These are phyloP conservation scores for Solanum piurae DNA, from an alignment of 257 asterid species.

Conservation along the genomic window DNA sequence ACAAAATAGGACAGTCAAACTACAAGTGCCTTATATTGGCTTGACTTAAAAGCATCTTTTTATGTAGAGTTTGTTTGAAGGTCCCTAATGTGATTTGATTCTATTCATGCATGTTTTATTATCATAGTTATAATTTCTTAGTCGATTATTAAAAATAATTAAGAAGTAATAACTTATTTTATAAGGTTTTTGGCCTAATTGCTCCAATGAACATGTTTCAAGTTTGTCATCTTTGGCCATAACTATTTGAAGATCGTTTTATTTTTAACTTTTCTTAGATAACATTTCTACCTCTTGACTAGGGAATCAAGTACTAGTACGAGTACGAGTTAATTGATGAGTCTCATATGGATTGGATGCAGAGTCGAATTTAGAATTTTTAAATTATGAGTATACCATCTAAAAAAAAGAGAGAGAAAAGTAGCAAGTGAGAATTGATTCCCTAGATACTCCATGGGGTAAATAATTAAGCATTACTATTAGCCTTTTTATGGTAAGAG, in stretches of 20 bases:
- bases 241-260: not conserved
- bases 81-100: not conserved
- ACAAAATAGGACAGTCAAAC: constrained; percentile 9
- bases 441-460: no score
- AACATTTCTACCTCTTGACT: not conserved
- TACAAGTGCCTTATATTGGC: constrained; percentile 3
- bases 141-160: not conserved
- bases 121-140: not conserved
- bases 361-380: not conserved
- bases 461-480: no score
- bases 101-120: not conserved
- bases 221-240: not conserved
- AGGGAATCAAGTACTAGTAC: not conserved
- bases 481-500: no score
- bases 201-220: not conserved
- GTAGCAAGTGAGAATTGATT: no score
- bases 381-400: no score
- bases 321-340: not conserved
- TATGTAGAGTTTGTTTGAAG: not conserved
- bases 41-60: constrained; percentile 13
- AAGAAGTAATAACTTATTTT: not conserved
- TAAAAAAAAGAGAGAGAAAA: no score
- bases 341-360: not conserved
- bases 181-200: not conserved
- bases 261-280: not conserved